These are phyloP conservation scores for Stephania yunnanensis DNA, from an alignment of 164 flowering plant genomes.

Conservation along the genomic window DNA sequence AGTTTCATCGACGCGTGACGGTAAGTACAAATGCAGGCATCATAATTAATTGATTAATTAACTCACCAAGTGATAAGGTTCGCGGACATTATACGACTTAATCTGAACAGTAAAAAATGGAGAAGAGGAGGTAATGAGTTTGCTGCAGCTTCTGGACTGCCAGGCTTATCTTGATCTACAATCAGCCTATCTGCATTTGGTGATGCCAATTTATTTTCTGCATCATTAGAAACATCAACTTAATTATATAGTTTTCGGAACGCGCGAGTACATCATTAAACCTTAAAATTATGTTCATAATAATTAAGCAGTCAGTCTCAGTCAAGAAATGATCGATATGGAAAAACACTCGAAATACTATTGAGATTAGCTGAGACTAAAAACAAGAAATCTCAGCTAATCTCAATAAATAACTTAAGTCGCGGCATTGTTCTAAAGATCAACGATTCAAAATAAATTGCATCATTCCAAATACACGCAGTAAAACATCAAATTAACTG, in stretches of 20 bases:
- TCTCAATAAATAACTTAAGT: neutral
- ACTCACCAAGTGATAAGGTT: slow-evolving; percentile 1
- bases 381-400: too few species aligned
- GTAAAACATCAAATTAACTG: neutral
- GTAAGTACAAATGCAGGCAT: neutral
- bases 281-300: neutral
- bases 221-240: neutral
- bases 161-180: neutral
- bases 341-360: too few species aligned
- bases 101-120: neutral
- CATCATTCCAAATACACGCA: neutral
- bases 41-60: neutral
- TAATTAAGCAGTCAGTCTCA: neutral
- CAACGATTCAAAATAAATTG: neutral
- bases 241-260: neutral
- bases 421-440: neutral
- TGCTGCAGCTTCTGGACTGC: neutral
- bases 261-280: too few species aligned
- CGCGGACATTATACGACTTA: neutral
- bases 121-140: neutral
- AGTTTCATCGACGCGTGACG: too few species aligned
- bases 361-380: too few species aligned
- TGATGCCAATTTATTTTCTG: neutral
- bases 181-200: neutral
- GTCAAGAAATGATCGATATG: neutral